A percentile compares a stretch with the other conserved stretches of the same genome.
Evolutionary conservation across 2,329 filamentous ascomycete genomes (phyloP).

Genomic region (Hypoxylon rubiginosum): DNA sequence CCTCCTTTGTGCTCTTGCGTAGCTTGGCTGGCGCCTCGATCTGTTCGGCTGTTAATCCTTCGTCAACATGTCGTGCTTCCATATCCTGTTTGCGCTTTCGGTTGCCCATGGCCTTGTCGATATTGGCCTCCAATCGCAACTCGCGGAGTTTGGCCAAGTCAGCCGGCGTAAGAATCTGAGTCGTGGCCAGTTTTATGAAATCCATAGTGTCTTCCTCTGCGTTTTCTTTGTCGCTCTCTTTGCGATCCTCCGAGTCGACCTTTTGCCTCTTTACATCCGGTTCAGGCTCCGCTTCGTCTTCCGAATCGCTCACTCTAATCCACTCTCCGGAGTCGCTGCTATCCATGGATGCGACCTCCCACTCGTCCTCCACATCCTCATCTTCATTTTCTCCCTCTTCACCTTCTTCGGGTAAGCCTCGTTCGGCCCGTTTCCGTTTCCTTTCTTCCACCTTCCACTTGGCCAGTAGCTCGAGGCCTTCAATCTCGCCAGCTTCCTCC

Average conservation of each 20-base stretch:
- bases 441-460: constrained; percentile 94
- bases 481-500: constrained; percentile 83
- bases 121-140: constrained; percentile 78
- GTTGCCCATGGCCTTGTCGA: constrained; percentile 73
- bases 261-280: constrained; percentile 76
- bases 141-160: constrained; percentile 96
- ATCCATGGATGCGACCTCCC: constrained; percentile 72
- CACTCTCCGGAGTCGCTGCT: constrained; percentile 85
- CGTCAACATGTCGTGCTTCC: constrained; percentile 78
- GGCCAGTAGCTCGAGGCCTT: constrained; percentile 90
- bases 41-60: constrained; percentile 88
- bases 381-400: constrained; percentile 71
- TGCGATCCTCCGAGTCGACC: constrained; percentile 54
- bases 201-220: constrained; percentile 58
- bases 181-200: constrained; percentile 86
- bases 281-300: constrained; percentile 81
- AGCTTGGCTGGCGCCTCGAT: constrained; percentile 89
- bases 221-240: constrained; percentile 60
- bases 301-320: constrained; percentile 90
- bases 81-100: constrained; percentile 65
- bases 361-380: constrained; percentile 68
- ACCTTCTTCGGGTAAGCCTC: constrained; percentile 73
- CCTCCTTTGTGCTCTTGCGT: constrained; percentile 89
- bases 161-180: constrained; percentile 92
- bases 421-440: constrained; percentile 77